Base-by-base conservation (phyloP, 108 stramenopile species). In the Skeletonema marinoi region DNA sequence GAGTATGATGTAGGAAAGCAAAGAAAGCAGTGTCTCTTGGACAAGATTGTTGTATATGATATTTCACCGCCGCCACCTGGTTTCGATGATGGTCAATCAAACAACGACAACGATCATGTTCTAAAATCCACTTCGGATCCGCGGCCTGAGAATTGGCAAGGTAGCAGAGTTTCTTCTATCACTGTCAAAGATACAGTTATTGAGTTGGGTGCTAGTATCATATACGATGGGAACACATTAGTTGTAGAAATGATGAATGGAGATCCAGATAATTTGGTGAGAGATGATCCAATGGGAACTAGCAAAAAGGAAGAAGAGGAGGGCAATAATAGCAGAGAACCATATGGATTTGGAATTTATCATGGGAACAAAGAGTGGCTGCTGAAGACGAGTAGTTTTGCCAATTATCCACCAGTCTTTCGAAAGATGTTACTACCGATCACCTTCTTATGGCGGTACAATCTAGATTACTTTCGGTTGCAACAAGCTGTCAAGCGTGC, bases 141-240 rank as follows among this genome's bases (percentile, higher is more conserved):
- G n/a, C 66, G 79, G 0, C 76, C 76, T 2, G 58, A 19, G 19
- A 62, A 70, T 25, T 70, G 73, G 60, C 93, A 94, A 76, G 91
- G 90, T 12, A 86, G 86, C 44, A 80, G 93, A 25, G 89, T 92
- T 3, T 71, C 87, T 0, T 76, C 84, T 30, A 13, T 87, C 32
- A 68, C 33, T 10, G 63, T 88, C n/a, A 41, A 50, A 60, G 91
- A 91, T 74, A 84, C 68, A 31, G 75, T 86, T 5, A 84, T 94
- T n/a, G 93, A 94, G 77, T 46, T 90, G 21, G 93, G 93, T 25
- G 93, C 93, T 5, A 87, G 88, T 9, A 84, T 90, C 16, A 74
- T 82, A 16, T 87, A 85, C 41, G 74, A 81, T 17, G 87, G 81
- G 39, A 85, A 85, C 69, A 81, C 44, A n/a, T 75, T 88, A 38